A percentile compares a stretch with the other conserved stretches of the same genome.
Evolutionary conservation across 2,329 filamentous ascomycete genomes (phyloP).

Genomic region (Colletotrichum sp.): DNA sequence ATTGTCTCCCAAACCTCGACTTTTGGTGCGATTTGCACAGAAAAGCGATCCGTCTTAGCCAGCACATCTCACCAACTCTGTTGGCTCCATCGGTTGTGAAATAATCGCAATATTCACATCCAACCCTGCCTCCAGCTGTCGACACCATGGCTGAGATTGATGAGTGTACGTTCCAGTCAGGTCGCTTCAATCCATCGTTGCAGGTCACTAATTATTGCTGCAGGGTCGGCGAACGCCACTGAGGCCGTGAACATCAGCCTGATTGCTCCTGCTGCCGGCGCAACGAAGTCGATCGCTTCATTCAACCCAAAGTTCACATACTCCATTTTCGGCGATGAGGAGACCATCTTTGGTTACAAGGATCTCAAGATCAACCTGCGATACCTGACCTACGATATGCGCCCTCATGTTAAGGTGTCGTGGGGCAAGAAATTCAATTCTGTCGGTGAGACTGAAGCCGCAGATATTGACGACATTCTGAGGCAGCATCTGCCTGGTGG

Average conservation of each 20-base stretch:
- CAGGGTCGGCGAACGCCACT: conserved; percentile 66
- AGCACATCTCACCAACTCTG: not conserved
- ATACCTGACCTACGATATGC: conserved; percentile 73
- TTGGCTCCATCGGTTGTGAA: not conserved
- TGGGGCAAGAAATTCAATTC: conserved; percentile 75
- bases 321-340: conserved; percentile 90
- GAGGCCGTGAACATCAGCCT: conserved; percentile 69
- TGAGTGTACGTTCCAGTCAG: conserved; percentile 1
- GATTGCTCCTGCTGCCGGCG: conserved; percentile 52
- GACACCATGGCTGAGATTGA: conserved; percentile 12
- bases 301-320: conserved; percentile 93
- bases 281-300: conserved; percentile 62
- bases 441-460: conserved; percentile 70
- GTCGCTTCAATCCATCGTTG: not conserved
- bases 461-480: conserved; percentile 71
- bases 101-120: not conserved
- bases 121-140: not conserved
- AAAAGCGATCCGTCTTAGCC: not conserved
- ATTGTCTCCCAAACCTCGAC: not conserved
- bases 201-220: not conserved
- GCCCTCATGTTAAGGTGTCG: conserved; percentile 74
- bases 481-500: conserved; percentile 71
- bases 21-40: not conserved
- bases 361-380: conserved; percentile 77
- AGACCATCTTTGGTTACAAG: conserved; percentile 90